Percentiles rank a stretch among this genome's conserved stretches.
These are phyloP conservation scores for Colletotrichum agaves DNA, from an alignment of 2,329 filamentous ascomycete genomes.

Conservation along the genomic window DNA sequence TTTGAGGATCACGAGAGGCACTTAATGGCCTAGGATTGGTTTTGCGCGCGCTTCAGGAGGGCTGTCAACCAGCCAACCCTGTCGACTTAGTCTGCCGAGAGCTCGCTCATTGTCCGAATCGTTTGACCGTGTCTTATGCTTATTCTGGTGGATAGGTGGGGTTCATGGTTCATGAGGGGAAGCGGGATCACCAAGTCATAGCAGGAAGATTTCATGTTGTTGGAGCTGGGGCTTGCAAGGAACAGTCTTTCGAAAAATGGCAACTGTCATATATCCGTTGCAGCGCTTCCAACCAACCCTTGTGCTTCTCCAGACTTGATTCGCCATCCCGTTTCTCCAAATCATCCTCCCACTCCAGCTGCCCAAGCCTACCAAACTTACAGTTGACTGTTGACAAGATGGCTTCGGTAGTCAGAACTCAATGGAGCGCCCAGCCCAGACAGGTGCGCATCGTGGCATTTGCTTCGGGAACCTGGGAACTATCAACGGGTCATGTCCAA, in stretches of 20 bases:
- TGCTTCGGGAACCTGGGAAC: neutral
- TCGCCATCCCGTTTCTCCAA: neutral
- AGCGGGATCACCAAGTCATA: neutral
- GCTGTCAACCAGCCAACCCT: neutral
- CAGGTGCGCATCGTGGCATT: neutral
- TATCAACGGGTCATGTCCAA: neutral
- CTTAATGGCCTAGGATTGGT: neutral
- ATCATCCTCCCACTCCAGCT: neutral
- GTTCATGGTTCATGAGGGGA: constrained; percentile 12
- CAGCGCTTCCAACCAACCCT: neutral
- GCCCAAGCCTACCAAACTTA: neutral
- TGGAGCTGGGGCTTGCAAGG: neutral
- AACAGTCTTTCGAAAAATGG: neutral
- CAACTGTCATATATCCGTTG: neutral
- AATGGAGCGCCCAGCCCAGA: neutral
- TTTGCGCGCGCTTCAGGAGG: neutral
- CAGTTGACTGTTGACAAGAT: too few species aligned
- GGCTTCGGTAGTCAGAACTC: constrained; percentile 13
- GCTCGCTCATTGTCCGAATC: constrained; percentile 18
- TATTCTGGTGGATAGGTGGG: constrained; percentile 5
- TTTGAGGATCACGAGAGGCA: neutral
- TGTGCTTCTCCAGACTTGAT: neutral
- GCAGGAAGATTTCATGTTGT: too few species aligned
- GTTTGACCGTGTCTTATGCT: constrained; percentile 5
- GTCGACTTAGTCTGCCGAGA: neutral